Base-by-base conservation (phyloP, 306 rosid genomes). In the Delonix regia region DNA sequence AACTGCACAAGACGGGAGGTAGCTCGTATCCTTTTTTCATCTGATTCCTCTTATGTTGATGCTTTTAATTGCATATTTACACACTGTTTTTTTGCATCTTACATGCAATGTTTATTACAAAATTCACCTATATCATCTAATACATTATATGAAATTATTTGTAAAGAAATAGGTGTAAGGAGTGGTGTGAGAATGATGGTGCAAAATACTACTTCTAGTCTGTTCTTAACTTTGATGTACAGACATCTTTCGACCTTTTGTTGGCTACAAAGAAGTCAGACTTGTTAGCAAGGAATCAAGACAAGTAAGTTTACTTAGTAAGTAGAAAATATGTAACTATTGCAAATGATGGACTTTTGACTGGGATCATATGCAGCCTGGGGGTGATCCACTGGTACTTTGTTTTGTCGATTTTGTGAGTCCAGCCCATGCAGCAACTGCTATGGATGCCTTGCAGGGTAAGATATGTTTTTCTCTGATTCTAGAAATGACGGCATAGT, bases 231-330 rank as follows among this genome's bases (percentile, higher is more conserved):
- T 79, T 55, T 21, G 39, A 36, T 73, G 42, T 48, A 27, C 74
- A 94, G 99, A 94, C 84, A 94, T 94, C 49, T 94, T 94, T 80
- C 97, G 99, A 81, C 99, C 99, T 63, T 94, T 94, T 79, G 99
- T 94, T 79, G 99, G 99, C 77, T 94, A 94, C 91, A 94, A 88
- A 87, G 99, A 94, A 90, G 99, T 94, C 83, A 92, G 99, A 84
- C 97, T 94, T 27, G 99, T 94, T 41, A 89, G 87, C 90, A 94
- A 92, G 95, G 99, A 92, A 80, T 83, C 97, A n/a, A 92, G 93
- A 94, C 96, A 86, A 75, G 99, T 94, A 83, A 90, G 94, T 88
- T 79, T 80, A 48, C 76, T 53, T 81, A 38, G 49, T 41, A 55
- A 53, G 48, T 73, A 57, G 70, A 72, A 72, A 53, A 7, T 49